These are phyloP conservation scores for Hippophae gyantsensis DNA, from an alignment of 306 rosid genomes.

Conservation along the genomic window DNA sequence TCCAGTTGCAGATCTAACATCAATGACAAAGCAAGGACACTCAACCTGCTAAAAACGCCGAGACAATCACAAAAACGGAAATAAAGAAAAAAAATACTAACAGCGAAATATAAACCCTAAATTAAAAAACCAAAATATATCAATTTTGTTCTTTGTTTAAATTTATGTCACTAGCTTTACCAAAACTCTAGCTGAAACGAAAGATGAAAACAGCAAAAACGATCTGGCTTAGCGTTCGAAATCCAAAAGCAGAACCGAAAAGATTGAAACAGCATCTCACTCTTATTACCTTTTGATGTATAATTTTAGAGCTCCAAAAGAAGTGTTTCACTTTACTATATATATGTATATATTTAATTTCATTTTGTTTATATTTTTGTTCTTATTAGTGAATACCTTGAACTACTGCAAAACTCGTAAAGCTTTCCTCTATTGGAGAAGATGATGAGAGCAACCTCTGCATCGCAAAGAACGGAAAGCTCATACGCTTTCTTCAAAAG, in stretches of 20 bases:
- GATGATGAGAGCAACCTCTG: constrained; percentile 99
- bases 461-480: constrained; percentile 98
- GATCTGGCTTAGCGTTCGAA: constrained; percentile 4
- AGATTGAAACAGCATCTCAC: background rate
- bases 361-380: background rate
- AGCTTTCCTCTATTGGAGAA: constrained; percentile 99
- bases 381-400: constrained; percentile 68
- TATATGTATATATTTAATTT: background rate
- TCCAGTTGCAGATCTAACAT: constrained; percentile 82
- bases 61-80: constrained; percentile 79
- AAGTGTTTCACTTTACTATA: too few relatives aligned
- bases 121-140: constrained; percentile 12
- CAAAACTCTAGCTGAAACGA: background rate
- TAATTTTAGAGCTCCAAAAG: too few relatives aligned
- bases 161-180: background rate
- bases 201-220: constrained; percentile 25
- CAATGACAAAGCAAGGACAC: constrained; percentile 32
- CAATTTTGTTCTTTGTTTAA: constrained; percentile 8
- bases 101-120: constrained; percentile 18
- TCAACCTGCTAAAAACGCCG: constrained; percentile 65
- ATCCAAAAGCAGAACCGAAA: constrained; percentile 10
- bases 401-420: constrained; percentile 98
- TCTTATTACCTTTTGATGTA: too few relatives aligned
- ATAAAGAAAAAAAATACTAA: constrained; percentile 9
- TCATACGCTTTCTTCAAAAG: constrained; percentile 98